Percentiles rank a stretch among this genome's conserved stretches.
These are phyloP conservation scores for Boletus subcaerulescens DNA, from an alignment of 768 basidiomycete species.

Conservation along the genomic window DNA sequence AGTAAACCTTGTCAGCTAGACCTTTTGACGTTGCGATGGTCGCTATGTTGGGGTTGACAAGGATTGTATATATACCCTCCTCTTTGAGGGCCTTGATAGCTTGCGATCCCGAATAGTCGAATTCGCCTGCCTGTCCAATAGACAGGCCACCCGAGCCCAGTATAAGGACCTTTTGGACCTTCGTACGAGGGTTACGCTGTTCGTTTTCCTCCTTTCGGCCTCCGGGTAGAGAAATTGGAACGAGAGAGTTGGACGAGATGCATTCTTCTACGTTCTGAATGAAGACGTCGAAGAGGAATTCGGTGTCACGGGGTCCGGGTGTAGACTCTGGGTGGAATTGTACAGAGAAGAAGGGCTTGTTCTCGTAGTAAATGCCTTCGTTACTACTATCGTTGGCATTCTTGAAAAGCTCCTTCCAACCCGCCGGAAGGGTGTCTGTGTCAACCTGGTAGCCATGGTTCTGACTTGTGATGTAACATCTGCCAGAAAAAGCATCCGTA, in stretches of 20 bases:
- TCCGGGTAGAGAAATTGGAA: conserved; percentile 68
- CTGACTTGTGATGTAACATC: conserved; percentile 99
- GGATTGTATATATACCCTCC: conserved; percentile 98
- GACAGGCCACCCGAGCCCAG: conserved; percentile 97
- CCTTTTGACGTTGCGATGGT: conserved; percentile 98
- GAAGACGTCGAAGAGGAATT: conserved; percentile 98
- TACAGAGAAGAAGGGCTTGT: conserved; percentile 96
- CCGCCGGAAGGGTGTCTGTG: conserved; percentile 64
- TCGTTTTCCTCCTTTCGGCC: conserved; percentile 85
- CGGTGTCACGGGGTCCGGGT: conserved; percentile 95
- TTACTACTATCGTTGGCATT: conserved; percentile 98
- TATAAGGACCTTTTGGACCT: conserved; percentile 92
- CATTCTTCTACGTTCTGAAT: conserved; percentile 82
- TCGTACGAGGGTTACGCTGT: conserved; percentile 60
- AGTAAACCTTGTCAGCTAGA: conserved; percentile 98
- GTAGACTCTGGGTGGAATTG: conserved; percentile 99
- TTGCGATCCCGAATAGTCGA: conserved; percentile 99
- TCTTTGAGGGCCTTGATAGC: conserved; percentile 99
- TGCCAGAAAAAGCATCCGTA: conserved; percentile 86
- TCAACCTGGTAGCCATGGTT: conserved; percentile 99
- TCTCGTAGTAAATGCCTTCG: conserved; percentile 92
- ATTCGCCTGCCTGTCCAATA: conserved; percentile 98
- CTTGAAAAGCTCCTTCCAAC: conserved; percentile 92
- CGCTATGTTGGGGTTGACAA: conserved; percentile 98
- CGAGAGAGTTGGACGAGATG: conserved; percentile 49